Evolutionary conservation across 164 flowering plant genomes (phyloP), one percentile per base, ranked within the genome.

Genomic region (Amborella trichopoda): DNA sequence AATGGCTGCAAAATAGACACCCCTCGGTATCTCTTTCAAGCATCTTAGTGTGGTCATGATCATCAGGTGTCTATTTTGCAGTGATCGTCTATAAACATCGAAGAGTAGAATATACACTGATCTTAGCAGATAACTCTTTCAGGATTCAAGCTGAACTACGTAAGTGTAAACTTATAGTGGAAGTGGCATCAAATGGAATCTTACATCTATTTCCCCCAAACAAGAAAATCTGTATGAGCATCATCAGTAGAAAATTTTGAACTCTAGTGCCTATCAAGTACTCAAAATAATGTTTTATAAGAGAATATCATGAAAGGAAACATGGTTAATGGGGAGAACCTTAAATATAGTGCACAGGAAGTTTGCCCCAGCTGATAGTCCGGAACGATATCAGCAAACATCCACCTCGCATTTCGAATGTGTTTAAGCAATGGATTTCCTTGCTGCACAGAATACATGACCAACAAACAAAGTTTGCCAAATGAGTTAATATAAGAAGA

Each of bases 401-500:
- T 52, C 96, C 99, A 91, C 48, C 71, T 77, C 51, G 87, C 96
- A 60, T 84, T 87, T 59, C 99, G 74, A 40, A 91, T 82, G 62
- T 87, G 85, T 61, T 84, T 91, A 26, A 91, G 85, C 61, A 91
- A 50, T 4, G 99, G 99, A 55, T 91, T 91, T 42, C 98, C 98
- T 53, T 87, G 83, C 98, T 91, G 82, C 72, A 69, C n/a, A 26
- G 59, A 27, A 23, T 48, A 28, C 26, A 39, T 34, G 17, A 16
- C 19, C 22, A 28, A 24, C 36, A 23, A 12, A 26, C 40, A 37
- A 6, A 30, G 21, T 26, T 22, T 18, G 43, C 5, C 6, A 16
- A 18, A 20, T 21, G 27, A 19, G 6, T 5, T 2, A 20, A 32
- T 14, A 2, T 4, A 4, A 20, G 27, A 19, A 1, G 9, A 24